Base-by-base conservation (phyloP, 495 filamentous ascomycete genomes). In the Penicillium cosmopolitanum region DNA sequence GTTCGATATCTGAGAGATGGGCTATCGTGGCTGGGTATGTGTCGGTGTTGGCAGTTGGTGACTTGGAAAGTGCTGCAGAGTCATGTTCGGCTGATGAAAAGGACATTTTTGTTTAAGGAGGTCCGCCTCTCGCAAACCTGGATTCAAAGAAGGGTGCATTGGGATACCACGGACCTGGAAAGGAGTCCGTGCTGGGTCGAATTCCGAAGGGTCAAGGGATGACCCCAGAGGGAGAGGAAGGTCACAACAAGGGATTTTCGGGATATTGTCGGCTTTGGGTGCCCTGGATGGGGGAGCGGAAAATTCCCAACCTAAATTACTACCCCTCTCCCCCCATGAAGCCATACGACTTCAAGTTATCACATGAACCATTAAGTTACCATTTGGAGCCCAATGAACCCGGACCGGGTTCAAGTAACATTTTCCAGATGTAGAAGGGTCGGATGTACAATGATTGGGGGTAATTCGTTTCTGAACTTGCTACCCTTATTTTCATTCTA, bases 161-260 rank as follows among this genome's bases (percentile, higher is more conserved):
- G 18, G 35, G 51, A 42, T 23, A 42, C 35, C 35, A 35, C 40
- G 53, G 8, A 33, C 38, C 28, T 47, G 18, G 53, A 36, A 47
- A 55, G 53, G 51, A 46, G 53, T 55, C 36, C 25, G 53, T 55
- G 53, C 52, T 33, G 25, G 19, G 19, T 43, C 42, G 25, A 34
- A 55, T 55, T 55, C 53, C 53, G 10, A 12, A 46, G 40, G 40
- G n/a, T 23, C 53, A 55, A 60, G 57, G 57, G 51, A 55, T 55
- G 57, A 16, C 25, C 38, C 38, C 18, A 42, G 50, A 31, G 21
- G 47, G 56, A 38, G 40, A 28, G 25, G 46, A 52, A 21, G 51
- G 43, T 51, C 50, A 55, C 44, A 55, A 55, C 57, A 60, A 60
- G 57, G 57, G 51, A 50, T 40, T 19, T 34, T 10, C 13, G 38